Conservation (phyloP, 208 protist species). For the Eutreptiella sp. region DNA sequence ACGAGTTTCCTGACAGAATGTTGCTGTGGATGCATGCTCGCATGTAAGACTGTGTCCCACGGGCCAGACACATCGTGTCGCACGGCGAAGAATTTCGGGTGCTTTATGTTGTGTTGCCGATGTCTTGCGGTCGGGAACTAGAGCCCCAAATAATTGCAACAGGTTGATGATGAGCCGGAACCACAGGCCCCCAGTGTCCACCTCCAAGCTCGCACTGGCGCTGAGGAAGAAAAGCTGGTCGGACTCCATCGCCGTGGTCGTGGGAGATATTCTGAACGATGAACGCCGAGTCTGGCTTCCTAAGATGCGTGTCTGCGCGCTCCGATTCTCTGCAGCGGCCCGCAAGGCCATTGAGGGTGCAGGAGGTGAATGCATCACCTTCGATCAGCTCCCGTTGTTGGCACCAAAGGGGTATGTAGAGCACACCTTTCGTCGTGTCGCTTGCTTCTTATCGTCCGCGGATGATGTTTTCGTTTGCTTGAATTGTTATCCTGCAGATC, state of each 20-base stretch:
- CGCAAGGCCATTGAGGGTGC: constrained; percentile 94
- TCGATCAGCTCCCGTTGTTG: constrained; percentile 97
- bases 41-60: too few relatives aligned
- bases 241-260: constrained; percentile 89
- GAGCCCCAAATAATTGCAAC: too few relatives aligned
- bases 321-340: constrained; percentile 96
- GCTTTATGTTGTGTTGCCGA: too few relatives aligned
- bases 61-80: too few relatives aligned
- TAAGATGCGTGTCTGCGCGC: constrained; percentile 91
- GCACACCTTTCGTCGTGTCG: too few relatives aligned
- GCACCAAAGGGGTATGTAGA: constrained; percentile 86
- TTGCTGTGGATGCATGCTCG: too few relatives aligned
- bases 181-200: constrained; percentile 92
- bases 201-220: constrained; percentile 80
- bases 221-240: constrained; percentile 73
- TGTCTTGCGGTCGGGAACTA: too few relatives aligned
- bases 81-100: too few relatives aligned
- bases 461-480: background rate
- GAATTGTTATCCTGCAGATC: too few relatives aligned
- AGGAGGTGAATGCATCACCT: constrained; percentile 97
- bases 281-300: constrained; percentile 90
- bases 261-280: constrained; percentile 98
- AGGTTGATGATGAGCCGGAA: constrained; percentile 89
- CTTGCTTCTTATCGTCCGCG: background rate
- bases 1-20: too few relatives aligned